Percentiles rank a stretch among this genome's conserved stretches.
phyloP scores from a whole-genome alignment of 495 filamentous ascomycete genomes.

The Evansstolkia leycettana region DNA sequence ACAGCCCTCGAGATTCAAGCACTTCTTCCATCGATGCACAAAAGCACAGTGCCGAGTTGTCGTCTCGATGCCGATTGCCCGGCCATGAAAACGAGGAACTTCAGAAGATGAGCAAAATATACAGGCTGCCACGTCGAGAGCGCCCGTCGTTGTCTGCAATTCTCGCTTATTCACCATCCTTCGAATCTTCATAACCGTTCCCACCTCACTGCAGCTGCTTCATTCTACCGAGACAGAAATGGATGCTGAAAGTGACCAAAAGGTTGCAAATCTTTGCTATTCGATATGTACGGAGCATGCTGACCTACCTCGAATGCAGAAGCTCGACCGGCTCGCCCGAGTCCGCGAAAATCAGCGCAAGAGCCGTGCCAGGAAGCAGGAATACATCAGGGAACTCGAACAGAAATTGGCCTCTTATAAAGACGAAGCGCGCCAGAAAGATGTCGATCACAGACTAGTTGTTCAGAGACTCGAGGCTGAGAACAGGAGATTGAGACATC shows the following conservation, averaged over 20 bases:
- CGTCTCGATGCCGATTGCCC: too few species aligned
- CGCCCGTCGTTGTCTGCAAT: too few species aligned
- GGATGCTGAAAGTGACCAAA: conserved; percentile 3
- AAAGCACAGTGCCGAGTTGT: too few species aligned
- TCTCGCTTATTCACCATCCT: too few species aligned
- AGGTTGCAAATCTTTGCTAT: conserved; percentile 4
- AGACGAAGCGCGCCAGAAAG: conserved; percentile 19
- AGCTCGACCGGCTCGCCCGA: conserved; percentile 26
- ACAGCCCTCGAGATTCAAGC: too few species aligned
- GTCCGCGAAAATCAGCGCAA: conserved; percentile 72
- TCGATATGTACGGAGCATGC: not conserved
- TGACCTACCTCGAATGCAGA: conserved; percentile 13
- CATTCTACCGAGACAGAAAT: too few species aligned
- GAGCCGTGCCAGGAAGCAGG: conserved; percentile 62
- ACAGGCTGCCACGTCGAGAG: too few species aligned
- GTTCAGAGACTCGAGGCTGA: conserved; percentile 28
- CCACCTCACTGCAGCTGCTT: too few species aligned
- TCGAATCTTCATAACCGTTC: too few species aligned
- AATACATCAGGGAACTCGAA: conserved; percentile 63
- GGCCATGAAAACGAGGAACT: too few species aligned
- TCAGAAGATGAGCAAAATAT: too few species aligned
- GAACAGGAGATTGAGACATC: conserved; percentile 19
- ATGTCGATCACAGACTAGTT: conserved; percentile 23
- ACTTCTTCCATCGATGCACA: too few species aligned
- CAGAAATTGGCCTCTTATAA: conserved; percentile 43